These are phyloP conservation scores for Logfia minima DNA, from an alignment of 129 eudicot species.

Conservation along the genomic window DNA sequence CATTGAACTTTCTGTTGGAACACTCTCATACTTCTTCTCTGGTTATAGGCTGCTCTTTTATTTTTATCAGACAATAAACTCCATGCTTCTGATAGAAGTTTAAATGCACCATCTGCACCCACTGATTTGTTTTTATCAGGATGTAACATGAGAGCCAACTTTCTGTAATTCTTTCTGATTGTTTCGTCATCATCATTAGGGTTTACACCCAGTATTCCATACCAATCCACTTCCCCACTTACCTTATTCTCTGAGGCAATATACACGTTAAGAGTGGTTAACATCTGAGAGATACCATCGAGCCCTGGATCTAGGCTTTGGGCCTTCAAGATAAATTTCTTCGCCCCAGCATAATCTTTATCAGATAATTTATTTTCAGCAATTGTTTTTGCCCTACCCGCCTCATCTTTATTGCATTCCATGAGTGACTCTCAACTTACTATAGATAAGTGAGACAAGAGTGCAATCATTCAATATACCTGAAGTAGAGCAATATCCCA, in stretches of 20 bases:
- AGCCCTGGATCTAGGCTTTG: conserved; percentile 64
- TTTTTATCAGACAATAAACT: conserved; percentile 62
- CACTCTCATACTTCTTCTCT: conserved; percentile 44
- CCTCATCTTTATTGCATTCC: conserved; percentile 99
- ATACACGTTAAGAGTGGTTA: conserved; percentile 63
- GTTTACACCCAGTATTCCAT: conserved; percentile 62
- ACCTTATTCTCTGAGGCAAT: conserved; percentile 63
- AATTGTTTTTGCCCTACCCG: conserved; percentile 63
- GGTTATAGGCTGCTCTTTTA: conserved; percentile 65
- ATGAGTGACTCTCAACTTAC: conserved; percentile 38
- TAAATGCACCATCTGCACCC: conserved; percentile 60
- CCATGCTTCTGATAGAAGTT: conserved; percentile 65
- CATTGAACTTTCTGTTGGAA: conserved; percentile 42
- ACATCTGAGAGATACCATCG: conserved; percentile 66
- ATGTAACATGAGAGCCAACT: conserved; percentile 70
- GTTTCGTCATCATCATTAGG: conserved; percentile 66
- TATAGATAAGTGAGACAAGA: neutral
- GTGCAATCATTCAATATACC: conserved; percentile 33
- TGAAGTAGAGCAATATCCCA: conserved; percentile 30
- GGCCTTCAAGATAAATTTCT: conserved; percentile 69
- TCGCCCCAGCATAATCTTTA: conserved; percentile 66
- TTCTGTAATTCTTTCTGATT: conserved; percentile 56
- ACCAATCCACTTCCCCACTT: conserved; percentile 75
- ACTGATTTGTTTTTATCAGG: conserved; percentile 82
- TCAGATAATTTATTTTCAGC: conserved; percentile 67